phyloP scores from a whole-genome alignment of 768 basidiomycete genomes.

The Pholiota conissans region DNA sequence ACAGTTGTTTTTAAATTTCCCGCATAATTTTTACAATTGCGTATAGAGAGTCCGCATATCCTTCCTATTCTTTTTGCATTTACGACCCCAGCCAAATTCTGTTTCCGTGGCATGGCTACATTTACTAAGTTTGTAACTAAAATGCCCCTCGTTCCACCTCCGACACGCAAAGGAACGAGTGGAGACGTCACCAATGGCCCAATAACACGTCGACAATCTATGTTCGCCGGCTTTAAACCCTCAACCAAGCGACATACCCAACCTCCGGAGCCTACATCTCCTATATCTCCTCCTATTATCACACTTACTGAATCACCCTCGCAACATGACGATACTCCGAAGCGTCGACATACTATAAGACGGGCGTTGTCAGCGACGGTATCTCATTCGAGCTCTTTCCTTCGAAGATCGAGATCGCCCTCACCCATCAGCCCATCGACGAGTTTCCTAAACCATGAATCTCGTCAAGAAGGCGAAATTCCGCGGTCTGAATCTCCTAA shows the following conservation, averaged over 20 bases:
- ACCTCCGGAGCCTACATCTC: neutral
- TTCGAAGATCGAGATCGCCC: neutral
- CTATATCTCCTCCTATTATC: neutral
- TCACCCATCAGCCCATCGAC: neutral
- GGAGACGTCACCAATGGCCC: constrained; percentile 1
- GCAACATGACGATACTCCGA: neutral
- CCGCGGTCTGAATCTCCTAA: neutral
- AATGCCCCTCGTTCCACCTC: constrained; percentile 17
- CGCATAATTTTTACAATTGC: constrained; percentile 13
- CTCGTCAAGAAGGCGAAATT: neutral
- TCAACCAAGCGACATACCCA: neutral
- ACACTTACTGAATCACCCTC: neutral
- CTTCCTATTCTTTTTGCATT: constrained; percentile 75
- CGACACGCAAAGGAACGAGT: constrained; percentile 6
- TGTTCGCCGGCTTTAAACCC: constrained; percentile 18
- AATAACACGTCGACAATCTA: constrained; percentile 13
- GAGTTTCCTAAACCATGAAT: neutral
- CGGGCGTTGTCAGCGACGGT: neutral
- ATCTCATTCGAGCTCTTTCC: neutral
- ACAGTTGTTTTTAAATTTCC: constrained; percentile 7
- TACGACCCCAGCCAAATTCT: constrained; percentile 77
- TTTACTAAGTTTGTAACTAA: constrained; percentile 71
- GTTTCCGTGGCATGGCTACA: constrained; percentile 73
- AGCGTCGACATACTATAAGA: neutral
- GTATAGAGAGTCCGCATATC: constrained; percentile 69